These are phyloP conservation scores for Dictyostelium brefeldianum DNA, from an alignment of 78 protist genomes.

Conservation along the genomic window DNA sequence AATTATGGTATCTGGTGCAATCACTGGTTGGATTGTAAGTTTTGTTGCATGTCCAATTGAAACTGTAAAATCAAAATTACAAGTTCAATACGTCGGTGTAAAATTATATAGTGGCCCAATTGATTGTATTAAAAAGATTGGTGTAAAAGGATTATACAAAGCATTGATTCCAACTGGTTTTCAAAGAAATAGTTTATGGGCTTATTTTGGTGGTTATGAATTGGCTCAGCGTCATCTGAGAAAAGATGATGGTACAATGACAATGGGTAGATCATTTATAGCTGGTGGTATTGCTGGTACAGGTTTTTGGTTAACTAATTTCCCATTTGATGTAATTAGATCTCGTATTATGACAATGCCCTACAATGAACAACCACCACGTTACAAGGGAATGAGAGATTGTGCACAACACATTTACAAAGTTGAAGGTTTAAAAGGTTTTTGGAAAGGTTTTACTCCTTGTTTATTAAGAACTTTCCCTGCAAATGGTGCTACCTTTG, in stretches of 20 bases:
- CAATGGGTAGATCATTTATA: slow-evolving; percentile 59
- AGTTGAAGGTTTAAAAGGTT: slow-evolving; percentile 64
- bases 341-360: slow-evolving; percentile 66
- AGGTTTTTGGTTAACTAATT: slow-evolving; percentile 59
- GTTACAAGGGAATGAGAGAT: slow-evolving; percentile 60
- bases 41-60: slow-evolving; percentile 77
- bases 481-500: slow-evolving; percentile 78
- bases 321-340: slow-evolving; percentile 78
- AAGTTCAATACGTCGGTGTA: slow-evolving; percentile 66
- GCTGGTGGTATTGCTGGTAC: slow-evolving; percentile 84
- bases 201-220: slow-evolving; percentile 74
- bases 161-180: slow-evolving; percentile 75
- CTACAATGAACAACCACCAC: neutral
- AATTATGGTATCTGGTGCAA: slow-evolving; percentile 66
- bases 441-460: slow-evolving; percentile 79
- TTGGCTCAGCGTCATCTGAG: slow-evolving; percentile 26
- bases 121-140: slow-evolving; percentile 68
- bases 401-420: slow-evolving; percentile 57
- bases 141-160: slow-evolving; percentile 50
- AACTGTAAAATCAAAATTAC: slow-evolving; percentile 66
- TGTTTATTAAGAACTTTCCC: slow-evolving; percentile 77
- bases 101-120: slow-evolving; percentile 75
- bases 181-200: slow-evolving; percentile 65
- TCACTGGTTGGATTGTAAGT: slow-evolving; percentile 75
- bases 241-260: slow-evolving; percentile 55